Evolutionary conservation across 1,284 basidiomycete species (phyloP), one percentile per base, ranked within the genome.

Genomic region (Boletellus sp.): DNA sequence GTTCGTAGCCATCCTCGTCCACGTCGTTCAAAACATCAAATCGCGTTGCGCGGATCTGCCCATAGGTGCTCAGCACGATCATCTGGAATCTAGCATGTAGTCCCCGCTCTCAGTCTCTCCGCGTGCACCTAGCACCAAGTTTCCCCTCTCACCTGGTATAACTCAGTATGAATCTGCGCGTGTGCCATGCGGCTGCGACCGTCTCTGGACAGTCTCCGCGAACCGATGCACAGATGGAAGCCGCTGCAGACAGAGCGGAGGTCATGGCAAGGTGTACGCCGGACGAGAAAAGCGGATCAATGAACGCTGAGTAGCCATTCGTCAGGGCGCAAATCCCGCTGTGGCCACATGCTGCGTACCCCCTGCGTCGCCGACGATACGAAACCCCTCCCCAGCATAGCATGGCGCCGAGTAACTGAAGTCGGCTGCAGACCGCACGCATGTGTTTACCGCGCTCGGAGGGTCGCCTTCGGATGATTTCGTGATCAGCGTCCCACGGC

Each of bases 301-400:
- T 83, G 63, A 84, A 83, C 1, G 81, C 82, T 83, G 32, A 12
- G 44, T 8, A 32, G 13, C 30, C 30, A 13, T 32, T 15, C 12
- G 30, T 32, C 30, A 32, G 30, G 13, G 6, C 30, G 4, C 12
- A 32, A 5, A 4, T 32, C 12, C 30, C 12, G 30, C 12, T 15
- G 30, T 32, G 3, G 12, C 8, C 30, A 15, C 41, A 38, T 44
- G 47, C 11, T 13, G 33, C 53, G 21, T 40, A 86, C 87, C 84
- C 58, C 83, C 87, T 3, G 88, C 87, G 63, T 90, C 88, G 6
- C 87, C 86, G 16, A 85, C 67, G 40, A 89, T 77, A 50, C 86
- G 74, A 59, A 77, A 88, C 3, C 75, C 71, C 18, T 69, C 66
- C 0, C 83, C 85, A 11, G 80, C 81, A 58, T 89, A 89, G 4